phyloP scores from a whole-genome alignment of 1,284 basidiomycete genomes.

The Tausonia pullulans region DNA sequence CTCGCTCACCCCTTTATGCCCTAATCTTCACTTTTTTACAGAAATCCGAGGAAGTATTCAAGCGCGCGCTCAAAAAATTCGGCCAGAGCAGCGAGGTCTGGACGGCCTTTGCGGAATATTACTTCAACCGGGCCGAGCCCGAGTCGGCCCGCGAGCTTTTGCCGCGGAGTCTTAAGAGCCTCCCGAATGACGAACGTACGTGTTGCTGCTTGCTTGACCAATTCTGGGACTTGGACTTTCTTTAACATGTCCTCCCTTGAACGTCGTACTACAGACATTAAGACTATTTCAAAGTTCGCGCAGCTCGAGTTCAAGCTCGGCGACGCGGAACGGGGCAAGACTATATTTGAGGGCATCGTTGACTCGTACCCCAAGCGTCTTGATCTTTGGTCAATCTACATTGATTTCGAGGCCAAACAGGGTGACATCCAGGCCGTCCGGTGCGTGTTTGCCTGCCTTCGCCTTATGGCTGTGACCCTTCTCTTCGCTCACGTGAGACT shows the following conservation, averaged over 20 bases:
- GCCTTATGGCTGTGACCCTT: background rate
- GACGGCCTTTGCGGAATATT: constrained; percentile 74
- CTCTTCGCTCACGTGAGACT: constrained; percentile 2
- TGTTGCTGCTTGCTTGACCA: constrained; percentile 18
- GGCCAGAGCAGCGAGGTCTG: constrained; percentile 82
- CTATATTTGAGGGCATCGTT: constrained; percentile 91
- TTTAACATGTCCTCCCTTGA: background rate
- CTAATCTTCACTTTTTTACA: constrained; percentile 27
- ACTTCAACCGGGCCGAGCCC: constrained; percentile 55
- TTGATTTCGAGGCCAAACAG: constrained; percentile 83
- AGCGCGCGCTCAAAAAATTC: constrained; percentile 82
- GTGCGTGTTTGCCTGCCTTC: constrained; percentile 32
- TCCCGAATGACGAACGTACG: constrained; percentile 92
- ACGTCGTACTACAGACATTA: constrained; percentile 55
- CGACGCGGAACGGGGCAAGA: constrained; percentile 86
- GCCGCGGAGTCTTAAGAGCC: constrained; percentile 76
- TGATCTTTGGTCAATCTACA: constrained; percentile 93
- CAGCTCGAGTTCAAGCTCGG: constrained; percentile 91
- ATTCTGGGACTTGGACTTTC: background rate
- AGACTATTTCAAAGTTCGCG: constrained; percentile 88
- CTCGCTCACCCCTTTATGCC: background rate
- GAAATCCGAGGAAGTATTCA: constrained; percentile 78
- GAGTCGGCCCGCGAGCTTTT: constrained; percentile 78
- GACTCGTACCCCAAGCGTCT: constrained; percentile 88
- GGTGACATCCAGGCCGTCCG: constrained; percentile 64